phyloP scores from a whole-genome alignment of 2,329 filamentous ascomycete genomes.

The Magnaporthales sp. region DNA sequence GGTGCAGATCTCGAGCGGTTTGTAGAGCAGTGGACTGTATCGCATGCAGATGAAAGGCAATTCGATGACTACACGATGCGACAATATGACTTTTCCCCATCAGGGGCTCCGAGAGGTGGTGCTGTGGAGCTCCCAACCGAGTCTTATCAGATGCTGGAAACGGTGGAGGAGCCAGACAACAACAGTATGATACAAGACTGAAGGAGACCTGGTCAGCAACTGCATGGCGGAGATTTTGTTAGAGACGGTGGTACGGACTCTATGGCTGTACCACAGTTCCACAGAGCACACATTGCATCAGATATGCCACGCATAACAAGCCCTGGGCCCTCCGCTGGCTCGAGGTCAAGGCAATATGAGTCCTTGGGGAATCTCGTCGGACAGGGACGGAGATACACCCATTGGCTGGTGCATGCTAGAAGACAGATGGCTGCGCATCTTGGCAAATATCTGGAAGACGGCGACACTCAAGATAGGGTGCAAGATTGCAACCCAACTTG shows the following conservation, averaged over 20 bases:
- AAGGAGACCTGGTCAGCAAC: not conserved
- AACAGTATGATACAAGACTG: not conserved
- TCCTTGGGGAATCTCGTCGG: not conserved
- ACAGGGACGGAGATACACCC: too few species aligned
- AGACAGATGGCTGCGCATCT: not conserved
- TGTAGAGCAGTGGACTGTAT: slow-evolving; percentile 34
- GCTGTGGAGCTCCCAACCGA: slow-evolving; percentile 12
- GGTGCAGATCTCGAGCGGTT: slow-evolving; percentile 35
- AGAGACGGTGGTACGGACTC: not conserved
- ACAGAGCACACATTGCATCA: not conserved
- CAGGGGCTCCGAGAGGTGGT: slow-evolving; percentile 5
- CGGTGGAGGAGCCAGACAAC: slow-evolving; percentile 20
- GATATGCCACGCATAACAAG: not conserved
- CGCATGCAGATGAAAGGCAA: slow-evolving; percentile 36
- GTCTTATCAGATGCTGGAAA: slow-evolving; percentile 15
- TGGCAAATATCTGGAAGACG: not conserved
- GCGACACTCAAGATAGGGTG: not conserved
- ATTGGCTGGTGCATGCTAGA: not conserved
- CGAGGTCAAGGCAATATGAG: not conserved
- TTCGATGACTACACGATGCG: slow-evolving; percentile 24
- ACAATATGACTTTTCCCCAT: not conserved
- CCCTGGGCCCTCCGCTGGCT: not conserved
- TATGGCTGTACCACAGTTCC: not conserved
- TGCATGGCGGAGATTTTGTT: not conserved
- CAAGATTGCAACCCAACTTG: not conserved